Conservation (phyloP, 2,329 filamentous ascomycete species). For the Orbilia brochopaga region DNA sequence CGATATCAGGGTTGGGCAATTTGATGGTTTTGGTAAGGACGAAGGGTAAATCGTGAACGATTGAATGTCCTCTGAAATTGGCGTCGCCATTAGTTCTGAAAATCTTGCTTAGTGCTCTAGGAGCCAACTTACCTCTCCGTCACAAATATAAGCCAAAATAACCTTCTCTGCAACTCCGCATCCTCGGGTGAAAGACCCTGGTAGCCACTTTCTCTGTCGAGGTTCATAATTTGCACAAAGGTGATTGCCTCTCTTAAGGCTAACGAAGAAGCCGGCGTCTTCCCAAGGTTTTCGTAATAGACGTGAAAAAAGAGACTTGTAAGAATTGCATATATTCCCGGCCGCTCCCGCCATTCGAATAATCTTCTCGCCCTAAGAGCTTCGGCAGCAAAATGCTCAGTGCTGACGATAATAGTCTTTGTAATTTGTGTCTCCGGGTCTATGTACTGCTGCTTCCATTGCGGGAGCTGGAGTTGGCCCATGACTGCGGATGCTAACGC, state of each 20-base stretch:
- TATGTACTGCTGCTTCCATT: slow-evolving; percentile 40
- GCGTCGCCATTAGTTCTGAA: background rate
- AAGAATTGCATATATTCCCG: slow-evolving; percentile 33
- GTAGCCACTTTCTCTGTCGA: slow-evolving; percentile 39
- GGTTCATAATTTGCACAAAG: slow-evolving; percentile 43
- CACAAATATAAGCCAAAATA: slow-evolving; percentile 46
- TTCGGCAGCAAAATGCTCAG: slow-evolving; percentile 42
- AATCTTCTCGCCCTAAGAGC: slow-evolving; percentile 31
- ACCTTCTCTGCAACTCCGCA: slow-evolving; percentile 33
- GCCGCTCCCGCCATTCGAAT: slow-evolving; percentile 42
- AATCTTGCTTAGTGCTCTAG: background rate
- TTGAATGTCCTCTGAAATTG: slow-evolving; percentile 36
- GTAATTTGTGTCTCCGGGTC: slow-evolving; percentile 41
- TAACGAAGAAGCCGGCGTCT: slow-evolving; percentile 34
- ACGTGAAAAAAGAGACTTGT: slow-evolving; percentile 47
- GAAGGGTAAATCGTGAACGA: slow-evolving; percentile 45
- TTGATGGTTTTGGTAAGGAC: slow-evolving; percentile 46
- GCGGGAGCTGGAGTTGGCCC: slow-evolving; percentile 43
- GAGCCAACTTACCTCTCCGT: slow-evolving; percentile 29
- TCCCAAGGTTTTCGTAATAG: slow-evolving; percentile 45
- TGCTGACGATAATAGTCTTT: slow-evolving; percentile 35
- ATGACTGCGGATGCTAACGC: slow-evolving; percentile 38
- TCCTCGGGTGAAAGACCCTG: slow-evolving; percentile 29
- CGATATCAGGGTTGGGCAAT: slow-evolving; percentile 37
- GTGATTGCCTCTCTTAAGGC: slow-evolving; percentile 40